Evolutionary conservation across 1,139 yeast species (phyloP).

Genomic region (Sugiyamaella japonica): DNA sequence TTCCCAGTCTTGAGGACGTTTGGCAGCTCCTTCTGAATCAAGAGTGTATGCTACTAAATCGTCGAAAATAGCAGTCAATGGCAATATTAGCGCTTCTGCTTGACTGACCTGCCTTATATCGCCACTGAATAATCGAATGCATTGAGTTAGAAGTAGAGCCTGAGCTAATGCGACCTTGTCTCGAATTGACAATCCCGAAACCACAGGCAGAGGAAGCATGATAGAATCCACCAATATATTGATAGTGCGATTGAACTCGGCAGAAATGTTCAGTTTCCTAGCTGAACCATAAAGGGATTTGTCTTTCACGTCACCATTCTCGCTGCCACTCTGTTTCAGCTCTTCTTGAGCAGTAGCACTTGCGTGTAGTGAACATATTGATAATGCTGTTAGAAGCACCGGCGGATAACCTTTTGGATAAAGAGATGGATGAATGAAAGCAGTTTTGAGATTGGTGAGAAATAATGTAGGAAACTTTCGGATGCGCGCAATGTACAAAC

Average conservation of each 20-base stretch:
- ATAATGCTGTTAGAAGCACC: conserved; percentile 18
- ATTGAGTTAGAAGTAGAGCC: conserved; percentile 20
- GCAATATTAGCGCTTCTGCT: conserved; percentile 15
- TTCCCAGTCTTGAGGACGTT: conserved; percentile 7
- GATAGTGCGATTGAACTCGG: conserved; percentile 11
- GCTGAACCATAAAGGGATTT: too few relatives aligned
- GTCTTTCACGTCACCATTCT: neutral
- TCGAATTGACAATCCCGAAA: neutral
- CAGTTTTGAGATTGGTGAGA: conserved; percentile 13
- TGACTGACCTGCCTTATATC: conserved; percentile 14
- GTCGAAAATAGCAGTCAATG: conserved; percentile 19
- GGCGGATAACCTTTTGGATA: conserved; percentile 21
- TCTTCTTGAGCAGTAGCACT: neutral
- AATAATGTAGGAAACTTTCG: conserved; percentile 23
- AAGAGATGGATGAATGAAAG: conserved; percentile 23
- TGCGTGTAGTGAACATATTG: conserved; percentile 20
- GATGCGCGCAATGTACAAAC: conserved; percentile 16
- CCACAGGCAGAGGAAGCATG: conserved; percentile 5
- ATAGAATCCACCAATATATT: conserved; percentile 9
- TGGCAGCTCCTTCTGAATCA: neutral
- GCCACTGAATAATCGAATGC: conserved; percentile 21
- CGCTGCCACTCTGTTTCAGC: neutral
- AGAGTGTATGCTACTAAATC: conserved; percentile 19
- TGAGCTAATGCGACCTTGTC: conserved; percentile 24
- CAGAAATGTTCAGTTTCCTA: neutral